Conservation (phyloP, 352 stramenopile genomes). For the Elongisporangium prolatum region DNA sequence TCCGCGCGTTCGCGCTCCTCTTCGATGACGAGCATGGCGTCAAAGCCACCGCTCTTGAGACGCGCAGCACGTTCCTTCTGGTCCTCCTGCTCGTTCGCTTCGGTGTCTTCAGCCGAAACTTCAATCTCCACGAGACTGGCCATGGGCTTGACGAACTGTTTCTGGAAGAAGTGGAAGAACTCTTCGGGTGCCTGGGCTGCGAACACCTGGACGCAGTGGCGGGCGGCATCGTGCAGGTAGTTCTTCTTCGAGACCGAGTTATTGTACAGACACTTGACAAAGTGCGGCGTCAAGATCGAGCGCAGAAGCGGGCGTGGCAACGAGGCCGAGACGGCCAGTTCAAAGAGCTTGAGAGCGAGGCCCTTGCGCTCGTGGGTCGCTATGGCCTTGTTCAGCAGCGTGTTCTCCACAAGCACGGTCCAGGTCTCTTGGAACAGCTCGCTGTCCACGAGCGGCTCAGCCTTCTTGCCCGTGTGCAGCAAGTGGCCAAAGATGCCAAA, state of each 20-base stretch:
- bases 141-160: slow-evolving; percentile 62
- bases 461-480: slow-evolving; percentile 34
- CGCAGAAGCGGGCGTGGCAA: slow-evolving; percentile 46
- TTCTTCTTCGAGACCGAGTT: slow-evolving; percentile 79
- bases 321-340: slow-evolving; percentile 44
- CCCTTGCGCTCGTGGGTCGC: slow-evolving; percentile 77
- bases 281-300: slow-evolving; percentile 63
- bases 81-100: slow-evolving; percentile 28
- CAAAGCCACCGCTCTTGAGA: slow-evolving; percentile 44
- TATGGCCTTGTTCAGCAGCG: slow-evolving; percentile 35
- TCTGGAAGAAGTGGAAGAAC: slow-evolving; percentile 70
- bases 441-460: slow-evolving; percentile 36
- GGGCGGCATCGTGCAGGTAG: slow-evolving; percentile 75
- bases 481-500: slow-evolving; percentile 73
- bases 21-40: slow-evolving; percentile 68
- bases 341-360: slow-evolving; percentile 80
- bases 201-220: slow-evolving; percentile 64
- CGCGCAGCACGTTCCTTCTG: slow-evolving; percentile 21
- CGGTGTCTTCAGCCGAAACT: slow-evolving; percentile 22
- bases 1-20: slow-evolving; percentile 76
- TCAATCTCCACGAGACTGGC: slow-evolving; percentile 43
- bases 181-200: slow-evolving; percentile 36
- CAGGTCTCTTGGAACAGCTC: slow-evolving; percentile 77
- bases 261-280: slow-evolving; percentile 82
- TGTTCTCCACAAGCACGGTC: slow-evolving; percentile 80